Evolutionary conservation across 2,329 filamentous ascomycete species (phyloP), one percentile per base, ranked within the genome.

Genomic region (Magnaporthiopsis rhizophila): DNA sequence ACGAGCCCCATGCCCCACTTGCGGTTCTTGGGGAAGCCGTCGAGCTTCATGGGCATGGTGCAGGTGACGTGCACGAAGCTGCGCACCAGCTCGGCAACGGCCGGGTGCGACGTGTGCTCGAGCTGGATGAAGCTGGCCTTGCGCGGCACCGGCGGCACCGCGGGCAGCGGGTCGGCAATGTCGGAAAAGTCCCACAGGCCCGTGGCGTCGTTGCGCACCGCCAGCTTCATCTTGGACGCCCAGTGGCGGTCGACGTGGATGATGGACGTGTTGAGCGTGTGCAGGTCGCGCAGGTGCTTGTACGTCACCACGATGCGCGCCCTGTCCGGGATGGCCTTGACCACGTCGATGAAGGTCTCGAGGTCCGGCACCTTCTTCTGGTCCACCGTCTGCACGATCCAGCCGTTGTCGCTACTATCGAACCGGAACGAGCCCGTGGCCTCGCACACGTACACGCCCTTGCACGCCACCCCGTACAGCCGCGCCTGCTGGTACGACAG

Each of bases 401-500:
- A 98, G 13, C 95, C 95, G 66, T 89, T 93, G 66, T 96, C 89
- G 15, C 90, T 89, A 70, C 88, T 93, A 68, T 98, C 95, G 68
- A 99, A 91, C 62, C 93, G 89, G 82, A 98, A 99, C 0, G 95
- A 97, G 3, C 95, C 95, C 2, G 91, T 90, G 6, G 94, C 91
- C 76, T 99, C 95, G 72, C 93, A 98, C 65, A 98, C 89, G 73
- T 91, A 99, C 24, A 99, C 92, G 45, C 95, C 95, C 74, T 92
- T 89, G 70, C 92, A 90, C 12, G 93, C 88, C 65, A 99, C 93
- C 45, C 93, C 94, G 74, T 97, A 98, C 5, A 97, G 84, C 12
- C 95, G 88, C n/a, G 95, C 92, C 77, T 98, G 93, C 74, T 99
- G 95, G 75, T 99, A 99, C 0, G 96, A 99, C 24, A 99, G 81